These are phyloP conservation scores for Cardamine chenopodiifolia DNA, from an alignment of 345 rosid species.

Conservation along the genomic window DNA sequence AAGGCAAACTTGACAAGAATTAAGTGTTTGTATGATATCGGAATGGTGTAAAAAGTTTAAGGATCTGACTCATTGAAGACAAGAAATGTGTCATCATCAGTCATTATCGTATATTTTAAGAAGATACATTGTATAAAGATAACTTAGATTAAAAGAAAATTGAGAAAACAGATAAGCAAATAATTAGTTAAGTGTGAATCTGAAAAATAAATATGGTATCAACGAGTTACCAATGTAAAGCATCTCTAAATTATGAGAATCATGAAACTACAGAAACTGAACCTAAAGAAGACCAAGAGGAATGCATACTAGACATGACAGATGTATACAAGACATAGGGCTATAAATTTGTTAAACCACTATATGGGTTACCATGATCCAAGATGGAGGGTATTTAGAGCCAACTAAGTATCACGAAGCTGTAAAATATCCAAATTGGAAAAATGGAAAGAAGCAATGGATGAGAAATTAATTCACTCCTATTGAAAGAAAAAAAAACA, in stretches of 20 bases:
- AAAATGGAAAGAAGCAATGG: neutral
- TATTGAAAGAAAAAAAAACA: neutral
- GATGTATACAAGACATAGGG: neutral
- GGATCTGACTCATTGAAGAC: neutral
- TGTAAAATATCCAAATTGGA: neutral
- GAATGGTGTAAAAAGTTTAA: neutral
- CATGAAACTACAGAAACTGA: neutral
- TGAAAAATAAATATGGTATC: neutral
- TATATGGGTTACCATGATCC: neutral
- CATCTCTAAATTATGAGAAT: neutral
- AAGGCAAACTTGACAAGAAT: neutral
- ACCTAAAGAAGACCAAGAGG: neutral
- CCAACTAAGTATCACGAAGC: neutral
- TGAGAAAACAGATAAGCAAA: neutral
- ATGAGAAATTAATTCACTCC: neutral
- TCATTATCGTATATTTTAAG: neutral
- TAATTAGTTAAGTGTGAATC: neutral
- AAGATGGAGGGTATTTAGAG: neutral
- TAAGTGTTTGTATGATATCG: neutral
- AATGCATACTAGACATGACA: neutral
- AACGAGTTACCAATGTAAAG: neutral
- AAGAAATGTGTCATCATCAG: neutral
- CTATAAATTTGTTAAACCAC: neutral
- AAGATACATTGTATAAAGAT: neutral
- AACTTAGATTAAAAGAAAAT: neutral